A percentile compares a stretch with the other conserved stretches of the same genome.
phyloP scores from a whole-genome alignment of 805 yeast genomes.

The Jamesozyma jinghongensis region DNA sequence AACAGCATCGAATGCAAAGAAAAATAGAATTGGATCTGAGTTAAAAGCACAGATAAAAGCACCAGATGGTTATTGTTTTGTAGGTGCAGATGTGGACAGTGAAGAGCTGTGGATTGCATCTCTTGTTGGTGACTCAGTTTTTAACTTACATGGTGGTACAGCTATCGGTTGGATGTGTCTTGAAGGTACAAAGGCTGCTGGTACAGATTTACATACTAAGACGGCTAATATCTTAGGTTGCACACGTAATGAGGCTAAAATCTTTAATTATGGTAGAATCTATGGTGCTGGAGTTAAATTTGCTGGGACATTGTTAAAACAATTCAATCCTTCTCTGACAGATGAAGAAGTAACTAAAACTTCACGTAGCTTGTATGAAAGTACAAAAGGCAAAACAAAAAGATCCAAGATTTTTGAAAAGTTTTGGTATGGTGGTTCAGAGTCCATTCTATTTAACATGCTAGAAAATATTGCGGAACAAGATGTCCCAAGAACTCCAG shows the following conservation, averaged over 20 bases:
- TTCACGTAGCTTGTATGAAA: constrained; percentile 61
- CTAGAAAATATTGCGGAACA: constrained; percentile 81
- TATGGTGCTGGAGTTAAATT: constrained; percentile 96
- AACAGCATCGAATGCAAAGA: constrained; percentile 92
- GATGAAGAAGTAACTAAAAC: constrained; percentile 57
- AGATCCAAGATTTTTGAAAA: constrained; percentile 28
- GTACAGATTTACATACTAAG: constrained; percentile 91
- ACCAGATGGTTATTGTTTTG: constrained; percentile 82
- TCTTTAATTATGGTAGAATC: constrained; percentile 93
- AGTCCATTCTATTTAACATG: constrained; percentile 82
- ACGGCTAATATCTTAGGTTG: constrained; percentile 88
- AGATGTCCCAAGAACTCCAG: constrained; percentile 78
- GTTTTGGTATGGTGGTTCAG: constrained; percentile 84
- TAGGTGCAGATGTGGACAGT: constrained; percentile 98
- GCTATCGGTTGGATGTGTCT: constrained; percentile 99
- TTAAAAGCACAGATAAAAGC: constrained; percentile 78
- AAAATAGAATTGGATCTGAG: constrained; percentile 82
- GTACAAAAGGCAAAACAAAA: constrained; percentile 67
- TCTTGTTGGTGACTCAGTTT: constrained; percentile 82
- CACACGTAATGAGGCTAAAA: constrained; percentile 83
- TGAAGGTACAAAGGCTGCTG: constrained; percentile 86
- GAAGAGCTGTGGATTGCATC: constrained; percentile 99
- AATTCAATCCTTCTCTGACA: constrained; percentile 63
- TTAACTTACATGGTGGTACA: constrained; percentile 87
- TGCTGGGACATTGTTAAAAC: constrained; percentile 75